Conservation (phyloP, 352 stramenopile species). For the Globisporangium nunn region DNA sequence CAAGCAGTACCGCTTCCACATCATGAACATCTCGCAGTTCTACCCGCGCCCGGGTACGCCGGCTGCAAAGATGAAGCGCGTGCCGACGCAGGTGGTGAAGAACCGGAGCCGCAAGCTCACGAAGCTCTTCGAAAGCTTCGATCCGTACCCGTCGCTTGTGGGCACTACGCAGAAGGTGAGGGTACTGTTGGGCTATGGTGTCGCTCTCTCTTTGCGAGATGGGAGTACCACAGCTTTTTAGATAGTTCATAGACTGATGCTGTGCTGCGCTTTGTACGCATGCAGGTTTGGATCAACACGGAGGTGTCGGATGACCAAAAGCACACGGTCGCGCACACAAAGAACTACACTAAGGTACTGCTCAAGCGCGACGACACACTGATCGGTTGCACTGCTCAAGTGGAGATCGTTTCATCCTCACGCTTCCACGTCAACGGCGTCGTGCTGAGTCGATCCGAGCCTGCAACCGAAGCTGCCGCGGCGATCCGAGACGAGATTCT, state of each 20-base stretch:
- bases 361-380: slow-evolving; percentile 66
- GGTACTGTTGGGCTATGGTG: neutral
- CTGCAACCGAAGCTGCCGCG: slow-evolving; percentile 36
- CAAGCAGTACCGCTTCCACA: slow-evolving; percentile 83
- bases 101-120: slow-evolving; percentile 80
- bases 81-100: slow-evolving; percentile 87
- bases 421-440: slow-evolving; percentile 74
- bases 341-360: slow-evolving; percentile 91
- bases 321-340: slow-evolving; percentile 85
- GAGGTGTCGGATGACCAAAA: slow-evolving; percentile 76
- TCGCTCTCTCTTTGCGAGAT: neutral
- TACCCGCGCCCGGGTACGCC: slow-evolving; percentile 89
- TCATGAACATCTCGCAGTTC: slow-evolving; percentile 93
- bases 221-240: no score
- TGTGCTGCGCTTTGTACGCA: neutral
- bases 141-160: slow-evolving; percentile 70
- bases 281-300: slow-evolving; percentile 71
- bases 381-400: slow-evolving; percentile 60
- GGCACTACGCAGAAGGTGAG: slow-evolving; percentile 38
- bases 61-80: slow-evolving; percentile 85
- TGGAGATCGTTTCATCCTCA: slow-evolving; percentile 40
- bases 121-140: slow-evolving; percentile 80
- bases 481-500: slow-evolving; percentile 49
- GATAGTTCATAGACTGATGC: neutral
- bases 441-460: slow-evolving; percentile 51